Base-by-base conservation (phyloP, 352 stramenopile genomes). In the Phytopythium mirpurense region DNA sequence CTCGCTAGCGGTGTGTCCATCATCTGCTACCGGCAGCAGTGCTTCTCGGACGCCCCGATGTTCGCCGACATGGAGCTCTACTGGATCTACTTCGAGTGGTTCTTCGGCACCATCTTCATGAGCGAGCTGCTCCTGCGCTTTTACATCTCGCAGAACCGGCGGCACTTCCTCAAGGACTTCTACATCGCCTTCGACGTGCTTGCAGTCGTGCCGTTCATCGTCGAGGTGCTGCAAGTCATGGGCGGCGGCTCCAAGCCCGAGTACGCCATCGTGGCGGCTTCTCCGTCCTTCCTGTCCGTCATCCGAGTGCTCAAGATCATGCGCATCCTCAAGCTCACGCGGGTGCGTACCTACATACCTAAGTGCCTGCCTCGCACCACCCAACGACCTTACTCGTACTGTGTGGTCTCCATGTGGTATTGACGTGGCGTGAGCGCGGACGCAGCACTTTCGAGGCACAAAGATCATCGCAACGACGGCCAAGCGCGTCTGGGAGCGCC, bases 71-170 rank as follows among this genome's bases (percentile, higher is more conserved):
- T 92, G 82, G 66, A 72, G 19, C 68, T 70, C 15, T 78, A 86
- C 35, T 92, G 82, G 82, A 82, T 90, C 46, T 89, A 82, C 53
- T 75, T 90, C 34, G 83, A 93, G 43, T 88, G 66, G 67, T 63
- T 60, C 8, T 88, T 90, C 38, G 80, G 78, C 0, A 43, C 79
- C 5, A 29, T 60, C 5, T 93, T 93, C 51, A 67, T 68, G 36
- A 6, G 63, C n/a, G 80, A 93, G 41, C 56, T 89, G 26, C 35
- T 64, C 10, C 51, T 90, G 12, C 78, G 78, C 1, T 83, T 88
- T 49, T 82, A 76, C 43, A 70, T 72, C 4, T 74, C 59, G 0
- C 67, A 70, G 3, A 51, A 80, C 21, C 63, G 62, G 1, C 57
- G 49, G 1, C 44, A 62, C 3, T 76, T 89, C 23, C 68, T 82